These are phyloP conservation scores for Fusarium chuoi DNA, from an alignment of 2,329 filamentous ascomycete species.

Conservation along the genomic window DNA sequence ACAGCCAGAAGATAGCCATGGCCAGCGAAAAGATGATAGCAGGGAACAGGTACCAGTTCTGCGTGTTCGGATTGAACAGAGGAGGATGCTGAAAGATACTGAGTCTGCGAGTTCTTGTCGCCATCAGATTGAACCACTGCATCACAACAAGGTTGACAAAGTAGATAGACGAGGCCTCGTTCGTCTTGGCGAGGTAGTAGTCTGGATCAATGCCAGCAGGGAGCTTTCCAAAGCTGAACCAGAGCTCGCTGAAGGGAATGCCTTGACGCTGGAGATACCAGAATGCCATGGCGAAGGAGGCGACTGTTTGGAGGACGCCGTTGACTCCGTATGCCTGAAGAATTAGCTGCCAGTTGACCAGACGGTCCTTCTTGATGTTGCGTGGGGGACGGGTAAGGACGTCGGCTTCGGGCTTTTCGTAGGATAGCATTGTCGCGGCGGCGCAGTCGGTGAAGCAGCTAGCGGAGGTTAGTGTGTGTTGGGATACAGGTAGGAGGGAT, in stretches of 20 bases:
- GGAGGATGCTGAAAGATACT: conserved; percentile 80
- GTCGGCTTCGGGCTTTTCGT: conserved; percentile 81
- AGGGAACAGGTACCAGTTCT: conserved; percentile 76
- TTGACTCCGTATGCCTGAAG: conserved; percentile 78
- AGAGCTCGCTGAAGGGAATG: conserved; percentile 71
- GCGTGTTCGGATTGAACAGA: conserved; percentile 69
- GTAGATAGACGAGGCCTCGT: conserved; percentile 77
- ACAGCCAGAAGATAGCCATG: conserved; percentile 77
- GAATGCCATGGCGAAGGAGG: conserved; percentile 72
- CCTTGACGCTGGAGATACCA: conserved; percentile 73
- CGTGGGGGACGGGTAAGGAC: conserved; percentile 66
- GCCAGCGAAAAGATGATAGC: conserved; percentile 75
- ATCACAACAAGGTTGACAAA: conserved; percentile 85
- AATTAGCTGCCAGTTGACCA: conserved; percentile 79
- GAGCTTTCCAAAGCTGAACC: conserved; percentile 73
- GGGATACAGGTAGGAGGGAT: fast-evolving
- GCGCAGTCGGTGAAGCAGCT: conserved; percentile 81
- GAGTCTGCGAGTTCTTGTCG: conserved; percentile 71
- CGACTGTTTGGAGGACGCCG: conserved; percentile 69
- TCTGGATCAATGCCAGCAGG: conserved; percentile 63
- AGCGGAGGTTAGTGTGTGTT: conserved; percentile 7
- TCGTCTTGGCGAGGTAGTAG: conserved; percentile 65
- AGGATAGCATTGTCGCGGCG: conserved; percentile 77
- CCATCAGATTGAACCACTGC: conserved; percentile 82
- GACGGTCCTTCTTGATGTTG: conserved; percentile 75